A percentile compares a stretch with the other conserved stretches of the same genome.
Conservation (phyloP, 139 green algal species). For the Tetradesmus lagerheimii region DNA sequence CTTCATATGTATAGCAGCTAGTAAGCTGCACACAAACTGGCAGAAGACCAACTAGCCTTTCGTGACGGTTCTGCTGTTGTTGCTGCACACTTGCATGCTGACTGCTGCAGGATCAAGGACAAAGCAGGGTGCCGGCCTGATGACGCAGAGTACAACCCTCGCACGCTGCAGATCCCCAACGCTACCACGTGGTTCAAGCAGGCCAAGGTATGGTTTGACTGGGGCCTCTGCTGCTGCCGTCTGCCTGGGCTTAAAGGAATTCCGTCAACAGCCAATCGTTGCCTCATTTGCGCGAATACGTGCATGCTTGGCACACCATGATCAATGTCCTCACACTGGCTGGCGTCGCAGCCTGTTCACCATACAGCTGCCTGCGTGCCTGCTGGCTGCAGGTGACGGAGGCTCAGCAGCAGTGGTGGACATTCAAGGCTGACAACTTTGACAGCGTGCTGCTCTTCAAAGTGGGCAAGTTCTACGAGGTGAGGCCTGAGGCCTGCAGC, state of each 20-base stretch:
- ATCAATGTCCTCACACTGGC: too few species aligned
- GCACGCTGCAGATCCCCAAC: slow-evolving; percentile 85
- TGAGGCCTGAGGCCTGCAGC: too few species aligned
- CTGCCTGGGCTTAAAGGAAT: neutral
- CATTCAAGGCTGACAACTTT: slow-evolving; percentile 93
- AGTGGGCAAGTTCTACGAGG: slow-evolving; percentile 93
- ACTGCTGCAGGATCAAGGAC: slow-evolving; percentile 70
- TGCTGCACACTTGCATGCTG: neutral
- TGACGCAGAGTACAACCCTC: slow-evolving; percentile 82
- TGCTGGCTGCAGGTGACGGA: slow-evolving; percentile 65
- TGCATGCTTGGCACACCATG: neutral
- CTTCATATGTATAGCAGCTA: too few species aligned
- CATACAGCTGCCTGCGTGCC: too few species aligned
- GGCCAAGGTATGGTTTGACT: slow-evolving; percentile 51
- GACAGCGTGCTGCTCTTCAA: slow-evolving; percentile 95
- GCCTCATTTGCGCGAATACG: too few species aligned
- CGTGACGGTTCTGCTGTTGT: neutral
- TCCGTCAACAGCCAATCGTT: neutral
- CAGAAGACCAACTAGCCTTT: too few species aligned
- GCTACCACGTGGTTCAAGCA: slow-evolving; percentile 75
- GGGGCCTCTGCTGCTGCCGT: too few species aligned
- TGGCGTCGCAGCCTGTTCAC: too few species aligned
- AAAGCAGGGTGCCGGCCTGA: slow-evolving; percentile 61
- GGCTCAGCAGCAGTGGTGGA: slow-evolving; percentile 97
- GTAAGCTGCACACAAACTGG: too few species aligned